Base-by-base conservation (phyloP, 495 filamentous ascomycete genomes). In the Opeltia flavorubescens region DNA sequence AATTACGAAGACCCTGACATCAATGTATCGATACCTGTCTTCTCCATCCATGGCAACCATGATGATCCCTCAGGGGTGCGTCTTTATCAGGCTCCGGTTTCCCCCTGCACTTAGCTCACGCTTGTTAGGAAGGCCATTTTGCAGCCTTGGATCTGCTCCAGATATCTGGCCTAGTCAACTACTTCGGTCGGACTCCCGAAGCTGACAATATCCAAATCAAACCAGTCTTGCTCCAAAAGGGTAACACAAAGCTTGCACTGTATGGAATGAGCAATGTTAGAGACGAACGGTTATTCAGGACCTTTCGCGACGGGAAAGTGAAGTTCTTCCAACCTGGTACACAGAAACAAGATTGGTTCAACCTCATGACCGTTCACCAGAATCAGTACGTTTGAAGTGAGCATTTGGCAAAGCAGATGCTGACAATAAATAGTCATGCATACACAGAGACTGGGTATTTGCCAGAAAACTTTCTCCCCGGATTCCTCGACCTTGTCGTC, bases 1-100 rank as follows among this genome's bases (percentile, higher is more conserved):
- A 99, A 99, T 62, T 99, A 96, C 57, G 85, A 95, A 58, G 91
- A 99, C 55, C 77, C 88, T 20, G 88, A 99, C 59, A 95, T 99
- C 57, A 99, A 99, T 54, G 80, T 99, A 50, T 87, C 88, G 11
- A 95, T 95, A 38, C 91, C 91, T 0, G 86, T 99, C 28, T 99
- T 99, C 59, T 94, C 88, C 1, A 99, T 99, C 42, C 91, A 99
- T 56, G 91, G 91, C 25, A 99, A 99, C 59, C 91, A 99, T 65
- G 91, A 99, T 57, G 91, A 99, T 62, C 91, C 91, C 1, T 86
- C 86, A 35, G 91, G 93, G 5, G 65, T 69, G 59, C 20, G 58
- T 55, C 31, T 27, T 33, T 33, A 15, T 33, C 5, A 13, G 20
- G 4, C 6, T 39, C 4, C 6, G 1, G 5, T 4, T 13, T 42